phyloP scores from a whole-genome alignment of 768 basidiomycete species.

The Amanita exitialis region DNA sequence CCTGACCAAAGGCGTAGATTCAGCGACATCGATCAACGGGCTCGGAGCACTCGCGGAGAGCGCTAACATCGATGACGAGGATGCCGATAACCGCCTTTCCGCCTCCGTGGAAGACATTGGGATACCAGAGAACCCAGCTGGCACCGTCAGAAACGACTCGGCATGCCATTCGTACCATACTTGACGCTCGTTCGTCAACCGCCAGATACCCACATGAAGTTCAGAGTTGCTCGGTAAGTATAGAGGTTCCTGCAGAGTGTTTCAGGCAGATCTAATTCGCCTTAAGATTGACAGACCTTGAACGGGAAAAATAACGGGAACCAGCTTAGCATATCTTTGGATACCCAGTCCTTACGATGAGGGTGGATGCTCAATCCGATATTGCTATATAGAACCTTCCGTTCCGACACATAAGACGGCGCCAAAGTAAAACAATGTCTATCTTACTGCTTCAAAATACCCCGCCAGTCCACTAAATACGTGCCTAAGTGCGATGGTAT shows the following conservation, averaged over 20 bases:
- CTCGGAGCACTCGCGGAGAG: slow-evolving; percentile 35
- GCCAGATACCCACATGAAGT: slow-evolving; percentile 89
- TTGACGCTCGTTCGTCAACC: slow-evolving; percentile 76
- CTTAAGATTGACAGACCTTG: slow-evolving; percentile 40
- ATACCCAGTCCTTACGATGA: slow-evolving; percentile 71
- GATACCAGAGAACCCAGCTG: slow-evolving; percentile 19
- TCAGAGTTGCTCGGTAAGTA: slow-evolving; percentile 92
- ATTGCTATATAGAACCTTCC: slow-evolving; percentile 67
- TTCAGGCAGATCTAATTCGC: not conserved
- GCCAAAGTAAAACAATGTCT: not conserved
- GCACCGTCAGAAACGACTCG: slow-evolving; percentile 77
- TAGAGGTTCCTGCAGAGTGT: slow-evolving; percentile 62
- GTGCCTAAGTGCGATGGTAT: not conserved
- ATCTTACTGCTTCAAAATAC: slow-evolving; percentile 80
- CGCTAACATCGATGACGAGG: slow-evolving; percentile 9
- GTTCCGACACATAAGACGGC: slow-evolving; percentile 9
- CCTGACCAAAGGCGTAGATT: slow-evolving; percentile 18
- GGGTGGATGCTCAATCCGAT: slow-evolving; percentile 94
- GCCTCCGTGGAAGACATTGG: slow-evolving; percentile 2
- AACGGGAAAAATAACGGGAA: slow-evolving; percentile 97
- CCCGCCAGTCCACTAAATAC: slow-evolving; percentile 70
- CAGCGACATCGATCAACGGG: slow-evolving; percentile 63
- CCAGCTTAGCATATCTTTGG: slow-evolving; percentile 98
- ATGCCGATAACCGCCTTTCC: slow-evolving; percentile 6
- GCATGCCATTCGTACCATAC: slow-evolving; percentile 99